These are phyloP conservation scores for Termitomyces sp. DNA, from an alignment of 768 basidiomycete species.

Conservation along the genomic window DNA sequence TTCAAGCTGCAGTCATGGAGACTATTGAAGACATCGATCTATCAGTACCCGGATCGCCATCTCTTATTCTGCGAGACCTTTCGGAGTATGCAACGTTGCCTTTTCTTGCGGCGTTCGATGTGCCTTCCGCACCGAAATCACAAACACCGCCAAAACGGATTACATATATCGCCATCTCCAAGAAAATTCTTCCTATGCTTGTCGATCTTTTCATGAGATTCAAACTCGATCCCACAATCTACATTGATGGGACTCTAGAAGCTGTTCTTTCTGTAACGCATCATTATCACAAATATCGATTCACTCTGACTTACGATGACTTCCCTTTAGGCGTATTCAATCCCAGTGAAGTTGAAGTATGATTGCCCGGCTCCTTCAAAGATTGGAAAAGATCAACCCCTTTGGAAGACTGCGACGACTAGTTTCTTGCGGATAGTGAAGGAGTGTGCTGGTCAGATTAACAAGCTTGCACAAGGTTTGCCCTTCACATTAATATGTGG, in stretches of 20 bases:
- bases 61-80: constrained; percentile 75
- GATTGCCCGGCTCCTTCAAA: constrained; percentile 89
- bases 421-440: constrained; percentile 72
- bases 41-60: constrained; percentile 52
- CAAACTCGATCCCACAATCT: constrained; percentile 56
- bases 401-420: constrained; percentile 94
- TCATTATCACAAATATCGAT: not conserved
- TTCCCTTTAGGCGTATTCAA: constrained; percentile 71
- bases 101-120: constrained; percentile 75
- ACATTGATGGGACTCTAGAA: constrained; percentile 80
- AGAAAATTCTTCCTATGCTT: constrained; percentile 80
- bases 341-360: constrained; percentile 92
- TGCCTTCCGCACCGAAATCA: constrained; percentile 34
- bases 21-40: constrained; percentile 66
- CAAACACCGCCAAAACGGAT: constrained; percentile 55
- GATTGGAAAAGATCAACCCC: constrained; percentile 77
- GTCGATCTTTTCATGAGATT: constrained; percentile 72
- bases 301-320: not conserved
- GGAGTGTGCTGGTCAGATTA: constrained; percentile 51
- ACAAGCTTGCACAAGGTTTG: constrained; percentile 44
- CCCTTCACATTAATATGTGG: not conserved
- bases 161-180: constrained; percentile 87
- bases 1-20: constrained; percentile 73
- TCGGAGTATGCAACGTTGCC: constrained; percentile 85
- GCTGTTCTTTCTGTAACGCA: constrained; percentile 64